Conservation (phyloP, 2,329 filamentous ascomycete genomes). For the Ustulina deusta region DNA sequence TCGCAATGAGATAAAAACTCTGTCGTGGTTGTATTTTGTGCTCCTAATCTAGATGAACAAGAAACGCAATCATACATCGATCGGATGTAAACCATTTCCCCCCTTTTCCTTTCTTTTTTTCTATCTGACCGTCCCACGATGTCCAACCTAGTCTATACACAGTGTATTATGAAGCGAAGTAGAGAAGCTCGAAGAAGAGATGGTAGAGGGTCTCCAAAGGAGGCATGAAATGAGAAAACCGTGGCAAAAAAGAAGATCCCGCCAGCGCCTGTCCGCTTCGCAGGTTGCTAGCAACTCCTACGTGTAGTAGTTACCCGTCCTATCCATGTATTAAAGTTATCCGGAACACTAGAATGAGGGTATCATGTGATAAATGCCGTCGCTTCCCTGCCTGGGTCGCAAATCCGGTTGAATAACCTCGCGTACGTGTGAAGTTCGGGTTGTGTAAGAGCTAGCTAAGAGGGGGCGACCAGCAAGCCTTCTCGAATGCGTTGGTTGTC, state of each 20-base stretch:
- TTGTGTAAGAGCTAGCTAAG: background rate
- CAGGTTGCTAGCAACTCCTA: background rate
- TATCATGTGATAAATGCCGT: conserved; percentile 2
- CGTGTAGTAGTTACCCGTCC: background rate
- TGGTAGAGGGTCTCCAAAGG: background rate
- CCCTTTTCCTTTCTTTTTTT: background rate
- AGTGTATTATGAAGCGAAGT: conserved; percentile 2
- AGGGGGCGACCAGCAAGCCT: conserved; percentile 24
- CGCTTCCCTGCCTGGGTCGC: background rate
- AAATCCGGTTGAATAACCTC: background rate
- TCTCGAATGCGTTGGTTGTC: conserved; percentile 59
- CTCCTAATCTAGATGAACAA: background rate
- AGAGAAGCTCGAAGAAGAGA: background rate
- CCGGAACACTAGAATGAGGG: conserved; percentile 7
- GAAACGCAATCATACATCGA: background rate
- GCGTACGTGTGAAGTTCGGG: background rate
- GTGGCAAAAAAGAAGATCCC: background rate
- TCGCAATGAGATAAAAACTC: no score
- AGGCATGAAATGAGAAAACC: background rate
- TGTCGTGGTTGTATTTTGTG: conserved; percentile 1
- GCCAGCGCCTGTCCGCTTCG: background rate
- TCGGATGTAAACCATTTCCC: background rate
- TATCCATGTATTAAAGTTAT: background rate
- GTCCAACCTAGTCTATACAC: conserved; percentile 16
- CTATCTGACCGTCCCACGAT: conserved; percentile 1